Evolutionary conservation across 805 yeast genomes (phyloP), one percentile per base, ranked within the genome.

Genomic region (Babjeviella inositovora): DNA sequence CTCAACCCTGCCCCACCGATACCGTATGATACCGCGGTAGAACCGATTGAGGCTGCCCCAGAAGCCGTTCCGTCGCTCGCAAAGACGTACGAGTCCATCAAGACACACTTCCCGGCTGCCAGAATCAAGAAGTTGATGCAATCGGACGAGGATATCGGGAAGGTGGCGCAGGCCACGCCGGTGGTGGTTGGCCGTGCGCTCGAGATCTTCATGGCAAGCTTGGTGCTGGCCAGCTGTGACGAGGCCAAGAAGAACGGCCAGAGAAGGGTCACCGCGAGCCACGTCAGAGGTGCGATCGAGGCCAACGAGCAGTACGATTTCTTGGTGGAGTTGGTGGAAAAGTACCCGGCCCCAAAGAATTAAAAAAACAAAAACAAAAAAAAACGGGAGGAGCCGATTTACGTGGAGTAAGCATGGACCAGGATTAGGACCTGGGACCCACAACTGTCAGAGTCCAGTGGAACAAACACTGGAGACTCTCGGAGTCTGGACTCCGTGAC

Each of bases 141-240:
- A 43, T 73, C 92, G 14, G 99, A 90, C 47, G 98, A 90, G 32
- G 99, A 90, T 32, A 85, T 90, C 21, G 99, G 99, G 3, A 90
- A 90, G 43, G 97, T 90, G 5, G 95, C 98, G 4, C 96, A 85
- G 42, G 96, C 95, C 2, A 92, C 99, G 3, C 99, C 99, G 0
- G 77, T 87, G n/a, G 87, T 87, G 10, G 94, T 90, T 6, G 96
- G 97, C 6, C 66, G 95, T 31, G 94, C 98, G 0, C 57, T 90
- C 24, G 97, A 90, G 50, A 64, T 82, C 30, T 90, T 90, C 44
- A 69, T 90, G 63, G 81, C 93, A 23, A 70, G 90, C 25, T 58
- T 90, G 26, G 93, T 90, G 23, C 85, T 80, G 36, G 82, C 79
- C 22, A 64, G 93, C 11, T 72, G 81, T 24, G 61, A 65, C 19